Percentiles rank a stretch among this genome's conserved stretches.
Evolutionary conservation across 257 asterid genomes (phyloP).

Genomic region (Solanum etuberosum): DNA sequence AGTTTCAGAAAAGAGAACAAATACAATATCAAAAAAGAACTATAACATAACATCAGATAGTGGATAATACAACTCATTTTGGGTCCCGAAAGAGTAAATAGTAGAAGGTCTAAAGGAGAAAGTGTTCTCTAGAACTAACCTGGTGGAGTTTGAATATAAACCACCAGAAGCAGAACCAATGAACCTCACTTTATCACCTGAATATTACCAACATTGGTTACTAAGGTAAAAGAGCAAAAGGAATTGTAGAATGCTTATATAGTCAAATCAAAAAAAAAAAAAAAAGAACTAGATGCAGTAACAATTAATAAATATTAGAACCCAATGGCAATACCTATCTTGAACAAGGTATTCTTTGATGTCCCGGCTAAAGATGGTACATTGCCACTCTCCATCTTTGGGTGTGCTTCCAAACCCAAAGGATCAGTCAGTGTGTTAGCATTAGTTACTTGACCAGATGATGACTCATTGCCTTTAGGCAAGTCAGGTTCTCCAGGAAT

Average conservation of each 20-base stretch:
- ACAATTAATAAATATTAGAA: background rate
- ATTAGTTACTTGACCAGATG: conserved; percentile 43
- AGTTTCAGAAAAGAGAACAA: background rate
- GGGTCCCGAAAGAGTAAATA: background rate
- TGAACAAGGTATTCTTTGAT: conserved; percentile 40
- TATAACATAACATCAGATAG: background rate
- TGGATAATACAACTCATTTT: background rate
- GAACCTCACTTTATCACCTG: conserved; percentile 84
- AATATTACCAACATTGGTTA: conserved; percentile 9
- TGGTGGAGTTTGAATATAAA: conserved; percentile 27
- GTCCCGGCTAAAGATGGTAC: conserved; percentile 27
- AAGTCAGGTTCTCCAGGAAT: conserved; percentile 39
- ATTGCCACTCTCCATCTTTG: conserved; percentile 35
- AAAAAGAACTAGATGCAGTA: background rate
- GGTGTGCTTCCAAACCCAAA: conserved; percentile 31
- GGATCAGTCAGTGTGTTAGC: conserved; percentile 18
- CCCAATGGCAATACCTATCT: conserved; percentile 25
- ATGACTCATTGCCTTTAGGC: conserved; percentile 31
- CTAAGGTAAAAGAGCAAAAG: background rate
- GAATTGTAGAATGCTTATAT: background rate
- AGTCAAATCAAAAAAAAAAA: background rate
- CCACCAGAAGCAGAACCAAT: conserved; percentile 54
- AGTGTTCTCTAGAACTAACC: background rate
- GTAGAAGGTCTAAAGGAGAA: background rate
- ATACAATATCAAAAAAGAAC: background rate